Evolutionary conservation across 495 filamentous ascomycete genomes (phyloP).

Genomic region (Penicillium steckii): DNA sequence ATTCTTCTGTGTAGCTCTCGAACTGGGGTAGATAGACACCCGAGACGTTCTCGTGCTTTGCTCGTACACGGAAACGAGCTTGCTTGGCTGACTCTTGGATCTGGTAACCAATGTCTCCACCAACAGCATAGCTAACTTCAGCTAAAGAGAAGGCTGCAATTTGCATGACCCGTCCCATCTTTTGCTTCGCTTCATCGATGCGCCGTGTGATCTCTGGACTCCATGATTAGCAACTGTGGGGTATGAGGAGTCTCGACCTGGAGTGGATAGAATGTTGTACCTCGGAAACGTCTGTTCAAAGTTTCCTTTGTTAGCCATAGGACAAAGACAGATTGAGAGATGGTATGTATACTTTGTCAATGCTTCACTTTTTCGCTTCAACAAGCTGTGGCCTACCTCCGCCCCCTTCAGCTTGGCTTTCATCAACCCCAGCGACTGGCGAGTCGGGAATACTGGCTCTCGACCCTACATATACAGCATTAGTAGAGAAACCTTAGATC

Average conservation of each 20-base stretch:
- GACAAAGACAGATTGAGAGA: neutral
- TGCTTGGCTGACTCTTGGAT: constrained; percentile 93
- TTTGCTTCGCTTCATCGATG: constrained; percentile 98
- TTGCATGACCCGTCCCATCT: constrained; percentile 99
- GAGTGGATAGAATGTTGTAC: constrained; percentile 42
- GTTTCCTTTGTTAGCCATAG: constrained; percentile 8
- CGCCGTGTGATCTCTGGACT: constrained; percentile 85
- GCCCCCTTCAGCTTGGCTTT: constrained; percentile 98
- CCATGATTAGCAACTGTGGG: constrained; percentile 25
- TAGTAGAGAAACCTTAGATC: neutral
- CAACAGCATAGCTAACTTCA: constrained; percentile 96
- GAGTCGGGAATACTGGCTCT: constrained; percentile 96
- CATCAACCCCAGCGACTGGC: constrained; percentile 95
- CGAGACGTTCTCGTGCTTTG: constrained; percentile 97
- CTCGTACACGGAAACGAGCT: constrained; percentile 86
- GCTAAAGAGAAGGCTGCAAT: constrained; percentile 97
- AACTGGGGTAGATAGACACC: constrained; percentile 92
- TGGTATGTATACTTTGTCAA: constrained; percentile 69
- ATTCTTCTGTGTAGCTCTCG: constrained; percentile 76
- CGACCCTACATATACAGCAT: constrained; percentile 33
- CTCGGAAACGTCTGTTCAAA: constrained; percentile 74
- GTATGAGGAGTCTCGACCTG: constrained; percentile 20
- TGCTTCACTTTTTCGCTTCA: constrained; percentile 93
- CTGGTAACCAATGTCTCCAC: constrained; percentile 94
- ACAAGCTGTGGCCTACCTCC: constrained; percentile 79